Evolutionary conservation across 176 grass and related monocot species (phyloP).

Genomic region (Aegilops sharonensis): DNA sequence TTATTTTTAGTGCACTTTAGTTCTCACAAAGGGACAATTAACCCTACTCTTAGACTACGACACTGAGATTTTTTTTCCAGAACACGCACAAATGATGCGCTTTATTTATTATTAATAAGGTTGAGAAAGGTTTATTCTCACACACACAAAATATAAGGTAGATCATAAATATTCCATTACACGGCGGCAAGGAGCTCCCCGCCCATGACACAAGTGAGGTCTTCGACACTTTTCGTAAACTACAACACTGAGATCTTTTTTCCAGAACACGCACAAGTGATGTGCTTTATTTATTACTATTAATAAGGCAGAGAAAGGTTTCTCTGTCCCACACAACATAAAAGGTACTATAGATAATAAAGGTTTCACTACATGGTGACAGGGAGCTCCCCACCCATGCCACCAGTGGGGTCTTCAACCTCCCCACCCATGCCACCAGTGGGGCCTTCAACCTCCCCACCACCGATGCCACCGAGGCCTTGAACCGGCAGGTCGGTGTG

Average conservation of each 20-base stretch:
- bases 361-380: neutral
- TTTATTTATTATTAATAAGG: neutral
- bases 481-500: slow-evolving; percentile 56
- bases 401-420: too few species aligned
- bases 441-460: slow-evolving; percentile 10
- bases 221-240: too few species aligned
- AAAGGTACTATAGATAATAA: neutral
- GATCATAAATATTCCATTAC: too few species aligned
- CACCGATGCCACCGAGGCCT: neutral
- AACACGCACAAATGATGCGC: neutral
- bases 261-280: neutral
- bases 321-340: neutral
- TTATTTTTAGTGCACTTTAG: neutral
- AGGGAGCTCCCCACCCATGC: neutral
- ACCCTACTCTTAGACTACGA: neutral
- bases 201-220: too few species aligned
- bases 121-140: neutral
- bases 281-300: neutral
- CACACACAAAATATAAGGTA: neutral
- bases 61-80: neutral
- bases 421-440: too few species aligned
- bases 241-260: too few species aligned
- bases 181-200: too few species aligned
- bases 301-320: neutral
- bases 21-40: neutral